phyloP scores from a whole-genome alignment of 2,329 filamentous ascomycete genomes.

The Coniochaeta sp. region DNA sequence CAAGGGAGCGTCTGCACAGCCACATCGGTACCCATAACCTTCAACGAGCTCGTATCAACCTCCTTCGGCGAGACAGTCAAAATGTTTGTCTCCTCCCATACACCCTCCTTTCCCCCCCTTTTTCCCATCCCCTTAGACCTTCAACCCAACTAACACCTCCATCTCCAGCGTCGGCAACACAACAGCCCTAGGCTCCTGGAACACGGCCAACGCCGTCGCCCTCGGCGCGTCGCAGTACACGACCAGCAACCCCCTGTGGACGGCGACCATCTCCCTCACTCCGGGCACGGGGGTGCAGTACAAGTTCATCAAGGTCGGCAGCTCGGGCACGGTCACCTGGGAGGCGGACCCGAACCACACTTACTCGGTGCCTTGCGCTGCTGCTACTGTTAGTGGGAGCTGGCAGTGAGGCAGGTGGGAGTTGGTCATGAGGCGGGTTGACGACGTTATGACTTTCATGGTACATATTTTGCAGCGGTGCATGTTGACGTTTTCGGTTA shows the following conservation, averaged over 20 bases:
- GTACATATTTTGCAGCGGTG: not conserved
- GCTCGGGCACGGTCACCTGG: conserved; percentile 41
- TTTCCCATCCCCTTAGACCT: not conserved
- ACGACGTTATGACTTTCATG: not conserved
- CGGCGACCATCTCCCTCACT: conserved; percentile 33
- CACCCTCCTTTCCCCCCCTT: no score
- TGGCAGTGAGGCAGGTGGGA: no score
- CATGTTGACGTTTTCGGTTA: no score
- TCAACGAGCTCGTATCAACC: conserved; percentile 18
- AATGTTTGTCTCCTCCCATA: conserved; percentile 13
- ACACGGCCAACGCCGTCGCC: conserved; percentile 32
- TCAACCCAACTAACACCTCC: not conserved
- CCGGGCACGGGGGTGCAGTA: conserved; percentile 42
- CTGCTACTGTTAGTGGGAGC: conserved; percentile 13
- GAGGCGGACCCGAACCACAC: conserved; percentile 37
- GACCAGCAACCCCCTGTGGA: conserved; percentile 42
- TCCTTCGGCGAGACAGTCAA: conserved; percentile 16
- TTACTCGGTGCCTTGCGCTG: conserved; percentile 19
- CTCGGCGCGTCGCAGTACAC: conserved; percentile 44
- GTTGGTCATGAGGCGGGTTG: not conserved
- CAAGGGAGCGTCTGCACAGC: no score
- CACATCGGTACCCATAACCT: conserved; percentile 15
- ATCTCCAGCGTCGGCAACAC: conserved; percentile 14
- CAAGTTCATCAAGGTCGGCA: conserved; percentile 46
- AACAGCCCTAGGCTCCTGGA: conserved; percentile 42